Conservation (phyloP, 441 rosid species). For the Flueggea neowawraea region DNA sequence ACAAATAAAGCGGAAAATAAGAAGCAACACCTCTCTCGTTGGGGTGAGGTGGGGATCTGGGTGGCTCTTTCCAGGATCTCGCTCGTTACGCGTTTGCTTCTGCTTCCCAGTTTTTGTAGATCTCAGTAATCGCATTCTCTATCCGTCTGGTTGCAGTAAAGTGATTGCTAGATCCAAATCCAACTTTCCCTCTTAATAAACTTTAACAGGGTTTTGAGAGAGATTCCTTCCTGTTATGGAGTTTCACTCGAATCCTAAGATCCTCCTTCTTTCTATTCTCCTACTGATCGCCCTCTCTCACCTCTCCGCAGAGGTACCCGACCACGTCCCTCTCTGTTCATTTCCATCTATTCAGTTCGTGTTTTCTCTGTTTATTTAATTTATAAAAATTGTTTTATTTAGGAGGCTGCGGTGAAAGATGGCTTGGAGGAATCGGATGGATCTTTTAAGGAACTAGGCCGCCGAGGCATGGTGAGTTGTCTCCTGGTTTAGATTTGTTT, state of each 20-base stretch:
- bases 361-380: neutral
- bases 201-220: neutral
- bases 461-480: conserved; percentile 78
- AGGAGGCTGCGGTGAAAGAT: conserved; percentile 49
- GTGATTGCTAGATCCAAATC: neutral
- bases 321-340: neutral
- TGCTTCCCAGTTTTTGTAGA: too few relatives aligned
- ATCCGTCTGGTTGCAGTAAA: too few relatives aligned
- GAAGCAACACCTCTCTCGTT: too few relatives aligned
- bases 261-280: conserved; percentile 24
- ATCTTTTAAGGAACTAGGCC: conserved; percentile 70
- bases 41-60: too few relatives aligned
- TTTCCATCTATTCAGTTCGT: neutral
- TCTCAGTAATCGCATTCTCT: too few relatives aligned
- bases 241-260: conserved; percentile 28
- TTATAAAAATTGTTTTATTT: neutral
- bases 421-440: conserved; percentile 42
- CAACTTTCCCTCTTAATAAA: too few relatives aligned
- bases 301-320: conserved; percentile 45
- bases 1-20: too few relatives aligned
- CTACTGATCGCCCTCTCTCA: conserved; percentile 24
- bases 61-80: too few relatives aligned
- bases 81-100: too few relatives aligned
- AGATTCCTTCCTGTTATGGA: conserved; percentile 32
- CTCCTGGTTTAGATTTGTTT: neutral